These are phyloP conservation scores for Mollisia scopiformis DNA, from an alignment of 2,329 filamentous ascomycete genomes.

Conservation along the genomic window DNA sequence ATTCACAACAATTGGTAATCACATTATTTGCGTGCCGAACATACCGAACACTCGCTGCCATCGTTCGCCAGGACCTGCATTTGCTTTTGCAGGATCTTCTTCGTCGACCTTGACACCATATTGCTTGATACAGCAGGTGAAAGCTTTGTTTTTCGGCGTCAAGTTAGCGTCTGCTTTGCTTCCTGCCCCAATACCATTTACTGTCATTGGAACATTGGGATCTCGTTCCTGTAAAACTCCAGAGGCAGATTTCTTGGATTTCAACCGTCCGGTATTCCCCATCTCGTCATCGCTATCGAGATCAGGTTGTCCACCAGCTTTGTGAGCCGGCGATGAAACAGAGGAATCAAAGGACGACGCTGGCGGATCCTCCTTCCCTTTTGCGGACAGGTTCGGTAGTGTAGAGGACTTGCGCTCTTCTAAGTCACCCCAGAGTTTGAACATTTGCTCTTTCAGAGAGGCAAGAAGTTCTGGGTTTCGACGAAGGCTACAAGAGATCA, in stretches of 20 bases:
- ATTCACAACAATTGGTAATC: not conserved
- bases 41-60: slow-evolving; percentile 69
- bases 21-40: slow-evolving; percentile 64
- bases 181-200: not conserved
- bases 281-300: slow-evolving; percentile 31
- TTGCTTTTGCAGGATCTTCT: slow-evolving; percentile 44
- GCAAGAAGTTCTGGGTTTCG: slow-evolving; percentile 51
- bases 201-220: not conserved
- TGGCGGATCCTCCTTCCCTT: not conserved
- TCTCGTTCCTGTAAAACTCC: not conserved
- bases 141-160: slow-evolving; percentile 56
- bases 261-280: slow-evolving; percentile 4
- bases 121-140: slow-evolving; percentile 71
- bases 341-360: slow-evolving; percentile 16
- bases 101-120: slow-evolving; percentile 60
- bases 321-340: slow-evolving; percentile 5
- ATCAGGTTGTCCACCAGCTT: slow-evolving; percentile 30
- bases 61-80: slow-evolving; percentile 48
- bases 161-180: slow-evolving; percentile 14
- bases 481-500: slow-evolving; percentile 52
- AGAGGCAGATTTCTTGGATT: slow-evolving; percentile 4
- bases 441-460: slow-evolving; percentile 70
- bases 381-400: slow-evolving; percentile 26
- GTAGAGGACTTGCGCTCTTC: slow-evolving; percentile 66
- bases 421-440: slow-evolving; percentile 83